These are phyloP conservation scores for Scutellaria baicalensis DNA, from an alignment of 257 asterid genomes.

Conservation along the genomic window DNA sequence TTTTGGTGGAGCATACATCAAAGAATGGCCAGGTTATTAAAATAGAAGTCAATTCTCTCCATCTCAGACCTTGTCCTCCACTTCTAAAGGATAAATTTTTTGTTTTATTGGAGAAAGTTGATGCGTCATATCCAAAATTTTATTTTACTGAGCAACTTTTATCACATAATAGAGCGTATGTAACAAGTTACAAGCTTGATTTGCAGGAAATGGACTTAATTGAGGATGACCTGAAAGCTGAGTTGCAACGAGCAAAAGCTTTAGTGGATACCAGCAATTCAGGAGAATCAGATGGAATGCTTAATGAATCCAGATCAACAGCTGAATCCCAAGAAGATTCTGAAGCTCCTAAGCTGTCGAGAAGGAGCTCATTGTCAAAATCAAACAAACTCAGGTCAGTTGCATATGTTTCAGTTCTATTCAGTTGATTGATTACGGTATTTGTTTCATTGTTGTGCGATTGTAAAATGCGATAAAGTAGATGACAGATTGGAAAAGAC, in stretches of 20 bases:
- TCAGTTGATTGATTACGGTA: neutral
- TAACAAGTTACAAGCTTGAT: no score
- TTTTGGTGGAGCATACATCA: conserved; percentile 33
- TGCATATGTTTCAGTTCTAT: neutral
- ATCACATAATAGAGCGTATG: no score
- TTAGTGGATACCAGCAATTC: no score
- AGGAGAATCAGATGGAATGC: no score
- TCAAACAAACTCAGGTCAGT: conserved; percentile 65
- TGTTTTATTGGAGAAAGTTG: conserved; percentile 59
- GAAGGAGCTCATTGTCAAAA: conserved; percentile 71
- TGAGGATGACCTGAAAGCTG: no score
- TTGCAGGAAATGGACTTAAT: no score
- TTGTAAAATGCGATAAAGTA: neutral
- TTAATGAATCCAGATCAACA: no score
- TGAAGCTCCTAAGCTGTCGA: no score
- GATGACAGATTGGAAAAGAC: neutral
- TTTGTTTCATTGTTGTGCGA: neutral
- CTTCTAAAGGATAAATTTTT: conserved; percentile 39
- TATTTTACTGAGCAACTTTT: no score
- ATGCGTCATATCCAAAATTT: no score
- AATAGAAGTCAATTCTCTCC: conserved; percentile 34
- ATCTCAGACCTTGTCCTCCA: conserved; percentile 76
- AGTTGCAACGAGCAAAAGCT: no score
- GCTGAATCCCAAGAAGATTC: no score
- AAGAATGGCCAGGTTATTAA: conserved; percentile 3